A percentile compares a stretch with the other conserved stretches of the same genome.
Evolutionary conservation across 1,284 basidiomycete genomes (phyloP).

Genomic region (Cutaneotrichosporon mucoides): DNA sequence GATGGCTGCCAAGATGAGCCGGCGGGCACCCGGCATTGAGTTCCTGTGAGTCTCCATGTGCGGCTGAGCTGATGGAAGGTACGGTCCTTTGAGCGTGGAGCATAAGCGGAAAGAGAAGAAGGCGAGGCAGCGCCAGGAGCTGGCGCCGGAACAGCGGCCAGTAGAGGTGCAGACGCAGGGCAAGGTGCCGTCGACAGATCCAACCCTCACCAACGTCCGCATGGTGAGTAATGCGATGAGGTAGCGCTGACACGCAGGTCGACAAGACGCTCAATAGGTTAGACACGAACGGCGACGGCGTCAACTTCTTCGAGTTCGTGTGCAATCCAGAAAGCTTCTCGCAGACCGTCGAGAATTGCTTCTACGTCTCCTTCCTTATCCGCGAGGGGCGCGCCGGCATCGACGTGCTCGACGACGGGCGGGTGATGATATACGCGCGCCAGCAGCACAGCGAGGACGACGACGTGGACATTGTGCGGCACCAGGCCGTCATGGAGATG

Average conservation of each 20-base stretch:
- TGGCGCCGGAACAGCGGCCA: conserved; percentile 26
- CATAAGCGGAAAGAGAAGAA: conserved; percentile 13
- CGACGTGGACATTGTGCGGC: conserved; percentile 30
- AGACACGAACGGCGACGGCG: conserved; percentile 32
- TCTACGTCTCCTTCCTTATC: conserved; percentile 56
- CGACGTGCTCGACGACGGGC: conserved; percentile 42
- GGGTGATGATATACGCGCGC: conserved; percentile 46
- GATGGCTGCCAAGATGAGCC: conserved; percentile 42
- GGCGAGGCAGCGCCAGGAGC: conserved; percentile 3
- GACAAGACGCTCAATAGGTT: conserved; percentile 19
- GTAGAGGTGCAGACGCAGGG: conserved; percentile 23
- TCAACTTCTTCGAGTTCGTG: conserved; percentile 47
- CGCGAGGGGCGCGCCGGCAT: conserved; percentile 50
- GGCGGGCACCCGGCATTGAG: conserved; percentile 47
- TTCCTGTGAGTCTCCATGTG: conserved; percentile 46
- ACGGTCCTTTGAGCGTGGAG: conserved; percentile 34
- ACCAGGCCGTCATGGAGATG: conserved; percentile 55
- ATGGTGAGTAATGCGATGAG: conserved; percentile 16
- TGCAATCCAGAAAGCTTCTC: conserved; percentile 14
- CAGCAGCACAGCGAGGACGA: conserved; percentile 32
- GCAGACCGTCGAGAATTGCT: conserved; percentile 56
- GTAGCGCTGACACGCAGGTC: conserved; percentile 20
- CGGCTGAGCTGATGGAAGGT: conserved; percentile 21
- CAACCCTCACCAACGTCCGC: conserved; percentile 25
- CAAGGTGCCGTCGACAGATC: conserved; percentile 21